phyloP scores from a whole-genome alignment of 1,284 basidiomycete species.

The Hortiboletus rubellus region DNA sequence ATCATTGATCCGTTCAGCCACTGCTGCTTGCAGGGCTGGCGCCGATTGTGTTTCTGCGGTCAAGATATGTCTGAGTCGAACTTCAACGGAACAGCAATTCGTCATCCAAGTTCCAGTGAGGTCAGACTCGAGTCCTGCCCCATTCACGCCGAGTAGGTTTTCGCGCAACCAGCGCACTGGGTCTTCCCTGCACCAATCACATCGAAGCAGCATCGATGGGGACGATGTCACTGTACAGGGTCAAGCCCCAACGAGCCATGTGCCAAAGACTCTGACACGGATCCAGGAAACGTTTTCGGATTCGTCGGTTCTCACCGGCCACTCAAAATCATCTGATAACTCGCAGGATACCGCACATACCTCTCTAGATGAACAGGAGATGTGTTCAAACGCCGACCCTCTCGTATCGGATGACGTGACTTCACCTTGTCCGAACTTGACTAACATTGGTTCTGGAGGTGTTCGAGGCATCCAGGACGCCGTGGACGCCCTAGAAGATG shows the following conservation, averaged over 20 bases:
- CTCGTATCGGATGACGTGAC: slow-evolving; percentile 3
- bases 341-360: slow-evolving; percentile 51
- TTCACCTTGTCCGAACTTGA: slow-evolving; percentile 48
- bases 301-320: slow-evolving; percentile 33
- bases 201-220: slow-evolving; percentile 40
- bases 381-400: slow-evolving; percentile 20
- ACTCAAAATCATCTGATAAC: slow-evolving; percentile 43
- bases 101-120: slow-evolving; percentile 59
- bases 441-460: slow-evolving; percentile 56
- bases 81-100: slow-evolving; percentile 60
- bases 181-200: slow-evolving; percentile 36
- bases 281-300: slow-evolving; percentile 36
- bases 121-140: slow-evolving; percentile 43
- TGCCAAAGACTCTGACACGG: slow-evolving; percentile 18
- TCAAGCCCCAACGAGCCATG: slow-evolving; percentile 35
- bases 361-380: slow-evolving; percentile 45
- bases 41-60: slow-evolving; percentile 87
- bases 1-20: slow-evolving; percentile 77
- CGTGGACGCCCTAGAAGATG: slow-evolving; percentile 49
- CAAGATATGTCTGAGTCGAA: slow-evolving; percentile 70
- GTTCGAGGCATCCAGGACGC: slow-evolving; percentile 37
- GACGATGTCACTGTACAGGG: slow-evolving; percentile 59
- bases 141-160: slow-evolving; percentile 51
- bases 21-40: slow-evolving; percentile 82
- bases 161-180: slow-evolving; percentile 37